phyloP scores from a whole-genome alignment of 1,284 basidiomycete genomes.

The Tylopilus orsonianus region DNA sequence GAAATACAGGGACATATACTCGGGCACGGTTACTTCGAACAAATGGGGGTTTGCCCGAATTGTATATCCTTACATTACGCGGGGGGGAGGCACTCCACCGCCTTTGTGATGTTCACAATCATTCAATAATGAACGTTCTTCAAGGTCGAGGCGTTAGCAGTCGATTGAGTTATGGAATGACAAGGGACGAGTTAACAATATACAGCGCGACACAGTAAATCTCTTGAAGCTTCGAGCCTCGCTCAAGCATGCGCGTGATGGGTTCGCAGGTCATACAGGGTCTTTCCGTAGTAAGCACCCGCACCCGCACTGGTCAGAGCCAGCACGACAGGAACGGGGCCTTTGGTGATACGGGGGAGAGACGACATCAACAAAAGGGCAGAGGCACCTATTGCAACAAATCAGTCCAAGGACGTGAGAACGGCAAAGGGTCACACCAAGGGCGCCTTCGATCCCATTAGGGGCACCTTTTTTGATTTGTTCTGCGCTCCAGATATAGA shows the following conservation, averaged over 20 bases:
- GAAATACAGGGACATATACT: constrained; percentile 8
- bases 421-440: constrained; percentile 50
- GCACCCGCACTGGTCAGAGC: constrained; percentile 62
- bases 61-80: constrained; percentile 17
- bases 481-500: constrained; percentile 76
- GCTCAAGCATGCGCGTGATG: constrained; percentile 23
- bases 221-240: neutral
- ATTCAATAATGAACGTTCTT: constrained; percentile 2
- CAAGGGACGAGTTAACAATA: neutral
- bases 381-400: constrained; percentile 59
- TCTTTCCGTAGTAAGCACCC: constrained; percentile 73
- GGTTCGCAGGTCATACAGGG: constrained; percentile 48
- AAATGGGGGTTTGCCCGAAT: constrained; percentile 6
- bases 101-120: neutral
- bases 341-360: constrained; percentile 70
- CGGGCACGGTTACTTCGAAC: constrained; percentile 1
- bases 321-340: constrained; percentile 72
- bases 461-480: constrained; percentile 69
- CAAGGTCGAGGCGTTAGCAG: neutral
- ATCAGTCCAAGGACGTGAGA: neutral
- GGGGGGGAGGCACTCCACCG: neutral
- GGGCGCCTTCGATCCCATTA: constrained; percentile 73
- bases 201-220: constrained; percentile 8
- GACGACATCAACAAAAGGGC: constrained; percentile 78
- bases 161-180: neutral